A percentile compares a stretch with the other conserved stretches of the same genome.
phyloP scores from a whole-genome alignment of 495 filamentous ascomycete genomes.

The Durotheca rogersii region DNA sequence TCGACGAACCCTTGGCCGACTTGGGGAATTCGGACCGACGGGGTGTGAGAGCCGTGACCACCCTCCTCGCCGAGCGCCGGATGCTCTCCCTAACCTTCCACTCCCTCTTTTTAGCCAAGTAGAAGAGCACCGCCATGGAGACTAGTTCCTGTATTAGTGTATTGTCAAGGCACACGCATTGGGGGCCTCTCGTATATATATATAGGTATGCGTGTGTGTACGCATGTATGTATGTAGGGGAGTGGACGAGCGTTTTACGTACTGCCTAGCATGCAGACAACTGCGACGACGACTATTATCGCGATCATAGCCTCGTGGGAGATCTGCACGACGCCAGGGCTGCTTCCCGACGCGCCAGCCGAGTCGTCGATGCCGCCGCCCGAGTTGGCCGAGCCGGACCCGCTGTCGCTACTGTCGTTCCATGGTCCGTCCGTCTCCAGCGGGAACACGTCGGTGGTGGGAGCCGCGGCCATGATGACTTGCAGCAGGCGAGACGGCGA shows the following conservation, averaged over 20 bases:
- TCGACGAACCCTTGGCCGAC: slow-evolving; percentile 47
- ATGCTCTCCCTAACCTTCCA: slow-evolving; percentile 57
- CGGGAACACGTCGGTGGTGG: slow-evolving; percentile 24
- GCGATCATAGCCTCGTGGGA: slow-evolving; percentile 61
- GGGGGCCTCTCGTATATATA: too few relatives aligned
- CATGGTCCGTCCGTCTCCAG: slow-evolving; percentile 42
- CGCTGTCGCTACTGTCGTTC: slow-evolving; percentile 29
- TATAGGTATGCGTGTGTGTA: too few relatives aligned
- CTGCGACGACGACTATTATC: slow-evolving; percentile 60
- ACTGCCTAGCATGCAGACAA: slow-evolving; percentile 60
- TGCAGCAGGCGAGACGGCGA: too few relatives aligned
- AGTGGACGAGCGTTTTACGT: slow-evolving; percentile 35
- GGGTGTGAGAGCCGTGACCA: slow-evolving; percentile 55
- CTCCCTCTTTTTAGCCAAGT: slow-evolving; percentile 57
- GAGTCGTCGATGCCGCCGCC: slow-evolving; percentile 39
- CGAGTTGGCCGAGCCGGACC: slow-evolving; percentile 24
- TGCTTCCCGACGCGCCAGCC: slow-evolving; percentile 57
- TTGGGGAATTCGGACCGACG: slow-evolving; percentile 55
- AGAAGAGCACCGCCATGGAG: slow-evolving; percentile 51
- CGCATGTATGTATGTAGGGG: too few relatives aligned
- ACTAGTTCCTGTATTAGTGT: slow-evolving; percentile 41
- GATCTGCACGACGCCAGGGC: slow-evolving; percentile 51
- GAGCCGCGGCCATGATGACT: slow-evolving; percentile 27
- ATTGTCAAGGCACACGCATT: too few relatives aligned
- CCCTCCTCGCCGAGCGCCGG: slow-evolving; percentile 53